Evolutionary conservation across 2,329 filamentous ascomycete genomes (phyloP).

Genomic region (Fusarium praegraminearum): DNA sequence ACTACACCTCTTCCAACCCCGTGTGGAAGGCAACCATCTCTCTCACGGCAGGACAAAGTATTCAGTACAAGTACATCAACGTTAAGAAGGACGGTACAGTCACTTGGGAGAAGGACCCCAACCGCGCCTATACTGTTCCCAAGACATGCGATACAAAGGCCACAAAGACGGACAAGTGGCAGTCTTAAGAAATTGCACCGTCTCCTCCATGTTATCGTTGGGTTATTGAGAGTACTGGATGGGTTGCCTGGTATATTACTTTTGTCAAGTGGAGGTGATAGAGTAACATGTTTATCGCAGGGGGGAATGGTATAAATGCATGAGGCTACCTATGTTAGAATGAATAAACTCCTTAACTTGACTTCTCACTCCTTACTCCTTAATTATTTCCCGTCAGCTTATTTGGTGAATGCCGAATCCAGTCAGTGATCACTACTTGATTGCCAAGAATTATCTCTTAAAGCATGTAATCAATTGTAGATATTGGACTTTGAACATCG

Average conservation of each 20-base stretch:
- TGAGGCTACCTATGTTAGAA: background rate
- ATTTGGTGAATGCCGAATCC: background rate
- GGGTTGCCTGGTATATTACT: background rate
- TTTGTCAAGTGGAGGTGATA: background rate
- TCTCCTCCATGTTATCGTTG: background rate
- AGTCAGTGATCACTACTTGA: background rate
- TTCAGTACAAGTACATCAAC: constrained; percentile 78
- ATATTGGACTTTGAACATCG: background rate
- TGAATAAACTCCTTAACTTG: background rate
- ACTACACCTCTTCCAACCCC: constrained; percentile 70
- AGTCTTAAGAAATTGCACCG: constrained; percentile 23
- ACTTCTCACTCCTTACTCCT: background rate
- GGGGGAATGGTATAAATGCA: background rate
- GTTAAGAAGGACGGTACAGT: constrained; percentile 66
- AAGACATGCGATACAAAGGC: constrained; percentile 48
- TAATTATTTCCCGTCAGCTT: background rate
- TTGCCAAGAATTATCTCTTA: background rate
- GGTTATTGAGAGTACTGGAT: background rate
- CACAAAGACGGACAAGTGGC: constrained; percentile 50
- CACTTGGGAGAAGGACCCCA: constrained; percentile 73
- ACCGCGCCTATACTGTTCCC: constrained; percentile 56
- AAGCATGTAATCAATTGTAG: background rate
- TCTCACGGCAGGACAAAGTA: constrained; percentile 65
- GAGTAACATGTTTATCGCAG: background rate
- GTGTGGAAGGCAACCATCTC: constrained; percentile 70